Base-by-base conservation (phyloP, 1,284 basidiomycete genomes). In the Cryptococcus jaspeensis region DNA sequence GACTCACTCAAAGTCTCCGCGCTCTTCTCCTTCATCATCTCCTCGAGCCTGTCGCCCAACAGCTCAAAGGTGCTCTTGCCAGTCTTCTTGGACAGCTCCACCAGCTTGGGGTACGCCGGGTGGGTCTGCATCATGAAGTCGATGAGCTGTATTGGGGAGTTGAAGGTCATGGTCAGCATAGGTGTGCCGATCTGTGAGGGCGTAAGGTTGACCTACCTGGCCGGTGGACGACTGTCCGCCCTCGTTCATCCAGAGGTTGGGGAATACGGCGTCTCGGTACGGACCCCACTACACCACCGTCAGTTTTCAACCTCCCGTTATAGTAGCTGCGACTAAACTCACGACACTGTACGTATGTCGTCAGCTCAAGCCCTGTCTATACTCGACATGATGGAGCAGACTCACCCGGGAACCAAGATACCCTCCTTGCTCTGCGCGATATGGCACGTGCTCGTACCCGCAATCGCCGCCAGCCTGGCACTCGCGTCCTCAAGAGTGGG, bases 221-320 rank as follows among this genome's bases (percentile, higher is more conserved):
- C 95, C 96, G 0, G 95, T 99, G 0, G 93, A 95, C 18, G 92
- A 96, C 78, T 99, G 95, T 0, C 95, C 95, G 41, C 95, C 95
- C 79, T 99, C 95, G 71, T 96, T 99, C 92, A 98, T 97, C 96
- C 95, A 94, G 87, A 89, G 92, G 13, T 87, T 92, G 28, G 88
- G 88, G 80, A 98, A 96, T 25, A 95, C 84, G 16, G 78, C 78
- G 61, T 78, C 77, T 78, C 87, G 89, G 79, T 98, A 99, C 0
- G 95, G 96, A 0, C 95, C 95, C 95, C 95, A 99, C 43, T 74
- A 51, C 28, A 32, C 16, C 28, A 7, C 40, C 40, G 20, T 22
- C 40, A 41, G n/a, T 41, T 41, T 41, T 13, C 40, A 5, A 13
- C 7, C 16, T 22, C 16, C 4, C 40, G 4, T 4, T n/a, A 22